Base-by-base conservation (phyloP, 2,329 filamentous ascomycete species). In the Pseudohalonectria lignicola region DNA sequence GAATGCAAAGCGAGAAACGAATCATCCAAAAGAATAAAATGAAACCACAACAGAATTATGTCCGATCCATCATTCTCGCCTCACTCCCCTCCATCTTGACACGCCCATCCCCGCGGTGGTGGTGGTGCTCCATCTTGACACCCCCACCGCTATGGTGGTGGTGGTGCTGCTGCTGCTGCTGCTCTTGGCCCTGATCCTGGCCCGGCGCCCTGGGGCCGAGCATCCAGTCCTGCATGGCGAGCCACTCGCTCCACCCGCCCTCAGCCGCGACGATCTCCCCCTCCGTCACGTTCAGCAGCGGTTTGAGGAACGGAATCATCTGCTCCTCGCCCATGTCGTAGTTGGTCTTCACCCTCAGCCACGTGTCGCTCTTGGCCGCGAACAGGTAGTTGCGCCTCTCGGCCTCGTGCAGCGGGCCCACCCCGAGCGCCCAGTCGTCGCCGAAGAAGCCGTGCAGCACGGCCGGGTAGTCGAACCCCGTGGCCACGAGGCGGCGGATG, bases 161-260 rank as follows among this genome's bases (percentile, higher is more conserved):
- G n/a, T n/a, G n/a, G n/a, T 21, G 10, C 31, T 39, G 29, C 16
- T 39, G 23, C 20, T 13, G 11, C 18, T 38, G 20, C 36, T 36
- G 12, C n/a, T 31, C 9, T 25, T 16, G 32, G 29, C 30, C 21
- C 39, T 36, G 25, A 10, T 20, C 4, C 21, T 18, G 32, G 20
- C 68, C 66, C 6, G 82, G 83, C 23, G 81, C 80, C 43, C 85
- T 67, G 2, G 85, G 83, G 2, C 88, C 88, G n/a, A 95, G 66
- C 87, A 94, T 94, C 90, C 90, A 96, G 58, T 95, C 90, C 59
- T 94, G 86, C 86, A 95, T 93, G 11, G 86, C 86, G 23, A 95
- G 64, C 90, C 90, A 96, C 51, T 90, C 81, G 54, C 86, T 93
- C 92, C 92, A 98, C 42, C 72, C 79, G 44, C 74, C 72, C 62